A percentile compares a stretch with the other conserved stretches of the same genome.
These are phyloP conservation scores for Leccinellum albellum DNA, from an alignment of 768 basidiomycete genomes.

Conservation along the genomic window DNA sequence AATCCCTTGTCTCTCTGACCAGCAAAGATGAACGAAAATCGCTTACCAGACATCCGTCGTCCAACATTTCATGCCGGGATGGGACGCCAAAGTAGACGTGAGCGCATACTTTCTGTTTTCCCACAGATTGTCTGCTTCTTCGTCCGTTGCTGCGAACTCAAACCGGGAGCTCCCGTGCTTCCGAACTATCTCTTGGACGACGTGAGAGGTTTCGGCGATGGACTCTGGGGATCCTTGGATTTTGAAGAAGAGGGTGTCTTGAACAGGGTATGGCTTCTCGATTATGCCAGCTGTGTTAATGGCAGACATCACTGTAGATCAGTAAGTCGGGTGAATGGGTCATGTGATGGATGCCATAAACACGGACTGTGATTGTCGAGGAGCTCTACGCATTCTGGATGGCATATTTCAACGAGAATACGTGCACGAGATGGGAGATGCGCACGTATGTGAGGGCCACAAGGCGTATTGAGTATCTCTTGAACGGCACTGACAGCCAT, in stretches of 20 bases:
- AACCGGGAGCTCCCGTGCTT: conserved; percentile 68
- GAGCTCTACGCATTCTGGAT: conserved; percentile 80
- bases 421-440: background rate
- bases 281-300: conserved; percentile 65
- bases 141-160: conserved; percentile 67
- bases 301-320: conserved; percentile 63
- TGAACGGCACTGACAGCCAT: conserved; percentile 77
- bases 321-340: background rate
- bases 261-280: conserved; percentile 58
- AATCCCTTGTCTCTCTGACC: background rate
- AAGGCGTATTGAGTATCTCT: conserved; percentile 67
- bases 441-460: conserved; percentile 73
- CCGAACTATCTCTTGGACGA: conserved; percentile 58
- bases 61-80: conserved; percentile 70
- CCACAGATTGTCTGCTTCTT: conserved; percentile 78
- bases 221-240: conserved; percentile 71
- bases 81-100: conserved; percentile 60
- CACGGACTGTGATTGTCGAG: conserved; percentile 68
- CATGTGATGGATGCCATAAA: background rate
- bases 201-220: conserved; percentile 54
- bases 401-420: background rate
- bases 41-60: conserved; percentile 86
- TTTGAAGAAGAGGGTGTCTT: conserved; percentile 88
- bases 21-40: background rate
- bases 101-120: conserved; percentile 83